phyloP scores from a whole-genome alignment of 1,139 yeast genomes.

The Lodderomyces pseudojiufengensis region DNA sequence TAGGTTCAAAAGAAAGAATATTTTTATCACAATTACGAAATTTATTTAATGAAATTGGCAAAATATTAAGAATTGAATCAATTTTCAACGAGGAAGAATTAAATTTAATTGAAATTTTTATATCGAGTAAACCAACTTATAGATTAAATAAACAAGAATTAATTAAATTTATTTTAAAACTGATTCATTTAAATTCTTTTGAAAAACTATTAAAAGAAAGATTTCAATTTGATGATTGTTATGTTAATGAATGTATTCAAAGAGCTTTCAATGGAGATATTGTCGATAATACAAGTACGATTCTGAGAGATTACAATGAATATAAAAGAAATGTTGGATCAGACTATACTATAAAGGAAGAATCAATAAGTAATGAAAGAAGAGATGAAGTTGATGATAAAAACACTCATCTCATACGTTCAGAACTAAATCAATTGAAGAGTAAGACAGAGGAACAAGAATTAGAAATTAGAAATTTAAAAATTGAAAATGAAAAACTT shows the following conservation, averaged over 20 bases:
- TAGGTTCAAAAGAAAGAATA: slow-evolving; percentile 20
- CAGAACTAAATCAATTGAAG: slow-evolving; percentile 3
- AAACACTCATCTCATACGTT: too few relatives aligned
- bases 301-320: too few relatives aligned
- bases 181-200: slow-evolving; percentile 23
- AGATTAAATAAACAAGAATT: slow-evolving; percentile 28
- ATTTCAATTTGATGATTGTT: slow-evolving; percentile 18
- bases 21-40: slow-evolving; percentile 26
- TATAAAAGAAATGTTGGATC: neutral
- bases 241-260: slow-evolving; percentile 9
- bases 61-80: slow-evolving; percentile 17
- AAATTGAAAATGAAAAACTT: slow-evolving; percentile 15
- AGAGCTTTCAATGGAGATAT: neutral
- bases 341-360: slow-evolving; percentile 3
- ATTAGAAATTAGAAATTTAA: slow-evolving; percentile 10
- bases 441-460: slow-evolving; percentile 1
- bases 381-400: too few relatives aligned
- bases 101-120: slow-evolving; percentile 24
- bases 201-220: slow-evolving; percentile 25
- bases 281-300: too few relatives aligned
- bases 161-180: slow-evolving; percentile 25
- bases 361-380: slow-evolving; percentile 5
- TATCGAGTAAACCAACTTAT: slow-evolving; percentile 24
- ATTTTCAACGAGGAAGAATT: slow-evolving; percentile 27
- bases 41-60: slow-evolving; percentile 27